phyloP scores from a whole-genome alignment of 73 alveolate species.

The Paramecium sexaurelia region DNA sequence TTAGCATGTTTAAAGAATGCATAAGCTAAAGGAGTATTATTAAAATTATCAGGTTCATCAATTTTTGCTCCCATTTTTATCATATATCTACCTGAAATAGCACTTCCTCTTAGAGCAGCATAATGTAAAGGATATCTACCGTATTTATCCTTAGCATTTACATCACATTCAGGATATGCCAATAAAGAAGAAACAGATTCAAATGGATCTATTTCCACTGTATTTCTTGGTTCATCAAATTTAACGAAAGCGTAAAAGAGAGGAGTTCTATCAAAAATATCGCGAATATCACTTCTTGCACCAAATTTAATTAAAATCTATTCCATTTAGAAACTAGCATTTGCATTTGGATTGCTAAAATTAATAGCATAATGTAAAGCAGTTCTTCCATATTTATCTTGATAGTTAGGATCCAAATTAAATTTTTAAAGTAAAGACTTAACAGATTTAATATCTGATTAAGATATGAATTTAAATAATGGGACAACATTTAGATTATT shows the following conservation, averaged over 20 bases:
- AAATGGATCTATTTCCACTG: slow-evolving; percentile 77
- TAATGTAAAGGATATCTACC: slow-evolving; percentile 82
- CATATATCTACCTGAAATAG: slow-evolving; percentile 71
- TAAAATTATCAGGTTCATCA: slow-evolving; percentile 78
- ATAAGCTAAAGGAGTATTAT: slow-evolving; percentile 82
- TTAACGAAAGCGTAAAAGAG: slow-evolving; percentile 80
- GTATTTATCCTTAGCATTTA: slow-evolving; percentile 72
- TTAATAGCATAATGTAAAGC: slow-evolving; percentile 80
- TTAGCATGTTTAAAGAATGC: slow-evolving; percentile 76
- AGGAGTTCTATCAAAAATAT: slow-evolving; percentile 75
- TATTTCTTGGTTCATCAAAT: slow-evolving; percentile 58
- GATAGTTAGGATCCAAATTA: slow-evolving; percentile 13
- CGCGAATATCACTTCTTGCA: slow-evolving; percentile 73
- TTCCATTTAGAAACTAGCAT: slow-evolving; percentile 82
- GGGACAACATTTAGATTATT: not conserved
- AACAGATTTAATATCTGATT: not conserved
- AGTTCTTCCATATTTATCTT: slow-evolving; percentile 51
- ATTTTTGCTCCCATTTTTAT: slow-evolving; percentile 64
- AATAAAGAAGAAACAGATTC: slow-evolving; percentile 74
- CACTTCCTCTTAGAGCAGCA: slow-evolving; percentile 79
- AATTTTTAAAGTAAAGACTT: not conserved
- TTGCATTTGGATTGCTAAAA: slow-evolving; percentile 72
- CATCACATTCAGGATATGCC: slow-evolving; percentile 50
- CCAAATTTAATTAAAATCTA: slow-evolving; percentile 70
- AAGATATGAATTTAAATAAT: not conserved